A percentile compares a stretch with the other conserved stretches of the same genome.
phyloP scores from a whole-genome alignment of 176 grass and related monocot species.

The Luzula sylvatica region DNA sequence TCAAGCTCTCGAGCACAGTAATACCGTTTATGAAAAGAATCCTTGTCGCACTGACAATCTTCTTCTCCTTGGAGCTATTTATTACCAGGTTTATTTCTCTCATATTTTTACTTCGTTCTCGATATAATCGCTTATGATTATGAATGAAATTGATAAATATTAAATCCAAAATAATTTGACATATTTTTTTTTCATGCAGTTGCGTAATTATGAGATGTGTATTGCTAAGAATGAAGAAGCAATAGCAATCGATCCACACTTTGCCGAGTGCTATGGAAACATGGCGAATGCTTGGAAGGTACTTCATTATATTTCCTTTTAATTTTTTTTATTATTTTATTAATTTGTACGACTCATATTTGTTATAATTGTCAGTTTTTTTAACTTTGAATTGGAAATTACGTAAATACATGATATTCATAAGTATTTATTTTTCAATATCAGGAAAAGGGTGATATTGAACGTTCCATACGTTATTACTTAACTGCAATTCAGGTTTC shows the following conservation, averaged over 20 bases:
- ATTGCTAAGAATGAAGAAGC: constrained; percentile 97
- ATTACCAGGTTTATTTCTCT: constrained; percentile 57
- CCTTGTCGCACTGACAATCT: constrained; percentile 68
- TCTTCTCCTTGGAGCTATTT: constrained; percentile 68
- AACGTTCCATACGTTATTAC: constrained; percentile 87
- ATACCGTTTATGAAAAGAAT: constrained; percentile 50
- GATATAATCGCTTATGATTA: not conserved
- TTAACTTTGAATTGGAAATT: too few relatives aligned
- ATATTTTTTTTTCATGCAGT: constrained; percentile 27
- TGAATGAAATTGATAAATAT: not conserved
- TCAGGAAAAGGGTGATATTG: constrained; percentile 89
- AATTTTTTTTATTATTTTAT: not conserved
- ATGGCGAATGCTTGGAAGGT: constrained; percentile 99
- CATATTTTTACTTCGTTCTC: not conserved
- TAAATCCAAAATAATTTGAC: too few relatives aligned
- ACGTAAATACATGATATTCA: too few relatives aligned
- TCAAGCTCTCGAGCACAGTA: constrained; percentile 60
- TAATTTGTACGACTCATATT: not conserved
- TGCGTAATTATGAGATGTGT: constrained; percentile 82
- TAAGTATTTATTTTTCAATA: too few relatives aligned
- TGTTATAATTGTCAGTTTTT: not conserved
- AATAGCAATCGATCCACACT: constrained; percentile 73
- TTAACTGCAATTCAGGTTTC: constrained; percentile 84
- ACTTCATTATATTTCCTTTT: constrained; percentile 10
- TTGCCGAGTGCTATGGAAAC: constrained; percentile 96